Percentiles rank a stretch among this genome's conserved stretches.
Conservation (phyloP, 2,329 filamentous ascomycete genomes). For the Pleomassaria siparia region DNA sequence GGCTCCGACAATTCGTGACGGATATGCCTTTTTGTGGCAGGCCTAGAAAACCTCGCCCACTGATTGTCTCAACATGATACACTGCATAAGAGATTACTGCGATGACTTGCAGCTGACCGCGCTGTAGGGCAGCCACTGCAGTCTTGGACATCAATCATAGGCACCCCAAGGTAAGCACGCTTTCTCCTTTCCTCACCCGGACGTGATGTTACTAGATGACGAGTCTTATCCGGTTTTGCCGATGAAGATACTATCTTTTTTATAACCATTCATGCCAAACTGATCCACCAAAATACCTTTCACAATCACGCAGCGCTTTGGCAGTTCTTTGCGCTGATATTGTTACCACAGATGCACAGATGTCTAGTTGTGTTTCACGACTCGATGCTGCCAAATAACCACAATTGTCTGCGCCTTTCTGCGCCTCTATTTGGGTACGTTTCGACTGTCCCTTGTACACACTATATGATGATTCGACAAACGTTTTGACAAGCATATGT, state of each 20-base stretch:
- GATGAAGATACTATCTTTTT: conserved; percentile 68
- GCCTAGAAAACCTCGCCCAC: conserved; percentile 99
- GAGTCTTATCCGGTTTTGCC: conserved; percentile 75
- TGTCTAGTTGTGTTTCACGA: conserved; percentile 1
- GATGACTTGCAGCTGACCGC: background rate
- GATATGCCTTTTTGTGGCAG: conserved; percentile 90
- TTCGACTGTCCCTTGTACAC: conserved; percentile 5
- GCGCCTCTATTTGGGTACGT: conserved; percentile 7
- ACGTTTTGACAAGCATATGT: conserved; percentile 97
- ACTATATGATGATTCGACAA: conserved; percentile 77
- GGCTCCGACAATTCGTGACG: conserved; percentile 87
- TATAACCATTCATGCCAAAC: conserved; percentile 71
- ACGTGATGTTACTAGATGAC: conserved; percentile 67
- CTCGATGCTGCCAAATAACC: too few relatives aligned
- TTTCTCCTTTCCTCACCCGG: conserved; percentile 10
- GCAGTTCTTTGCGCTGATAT: background rate
- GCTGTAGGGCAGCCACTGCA: background rate
- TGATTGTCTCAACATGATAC: conserved; percentile 48
- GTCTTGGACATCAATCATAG: background rate
- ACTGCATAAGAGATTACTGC: background rate
- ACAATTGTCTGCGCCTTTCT: too few relatives aligned
- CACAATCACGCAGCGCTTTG: background rate
- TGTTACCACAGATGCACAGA: background rate
- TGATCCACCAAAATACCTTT: conserved; percentile 20
- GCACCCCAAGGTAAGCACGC: conserved; percentile 23